A percentile compares a stretch with the other conserved stretches of the same genome.
phyloP scores from a whole-genome alignment of 2,329 filamentous ascomycete species.

The Pseudocercospora crystallina region DNA sequence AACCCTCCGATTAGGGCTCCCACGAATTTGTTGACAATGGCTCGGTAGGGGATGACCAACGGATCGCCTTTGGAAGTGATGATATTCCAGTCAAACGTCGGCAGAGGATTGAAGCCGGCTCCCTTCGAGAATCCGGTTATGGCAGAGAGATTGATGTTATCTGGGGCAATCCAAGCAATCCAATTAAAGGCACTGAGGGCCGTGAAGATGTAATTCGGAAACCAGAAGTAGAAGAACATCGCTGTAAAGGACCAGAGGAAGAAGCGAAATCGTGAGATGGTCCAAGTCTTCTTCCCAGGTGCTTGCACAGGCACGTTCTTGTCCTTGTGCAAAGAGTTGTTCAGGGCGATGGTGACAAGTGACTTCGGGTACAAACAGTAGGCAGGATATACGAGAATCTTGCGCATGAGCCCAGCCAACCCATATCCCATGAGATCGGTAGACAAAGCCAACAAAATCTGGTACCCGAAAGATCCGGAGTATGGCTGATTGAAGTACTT shows the following conservation, averaged over 20 bases:
- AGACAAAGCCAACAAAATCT: constrained; percentile 6
- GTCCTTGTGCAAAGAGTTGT: constrained; percentile 9
- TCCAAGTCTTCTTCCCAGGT: constrained; percentile 1
- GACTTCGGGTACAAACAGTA: constrained; percentile 81
- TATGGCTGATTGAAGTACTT: constrained; percentile 11
- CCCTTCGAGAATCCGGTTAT: constrained; percentile 6
- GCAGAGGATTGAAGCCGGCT: constrained; percentile 38
- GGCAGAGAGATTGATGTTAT: constrained; percentile 5
- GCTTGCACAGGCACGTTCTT: background rate
- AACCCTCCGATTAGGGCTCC: constrained; percentile 41
- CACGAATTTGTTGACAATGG: constrained; percentile 61
- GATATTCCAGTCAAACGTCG: constrained; percentile 83
- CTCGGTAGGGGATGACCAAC: constrained; percentile 44
- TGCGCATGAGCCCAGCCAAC: constrained; percentile 75
- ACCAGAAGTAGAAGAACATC: constrained; percentile 9
- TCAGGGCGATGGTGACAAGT: constrained; percentile 8
- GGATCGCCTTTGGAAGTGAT: constrained; percentile 52
- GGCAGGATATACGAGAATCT: constrained; percentile 77
- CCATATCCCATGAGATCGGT: constrained; percentile 64
- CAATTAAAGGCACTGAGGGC: constrained; percentile 7
- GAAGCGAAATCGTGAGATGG: constrained; percentile 2
- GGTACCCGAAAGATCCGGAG: constrained; percentile 5
- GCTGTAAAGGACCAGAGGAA: constrained; percentile 3
- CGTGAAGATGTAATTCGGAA: constrained; percentile 5
- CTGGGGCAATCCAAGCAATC: constrained; percentile 9